Base-by-base conservation (phyloP, 306 rosid genomes). In the Prunus fruticosa region DNA sequence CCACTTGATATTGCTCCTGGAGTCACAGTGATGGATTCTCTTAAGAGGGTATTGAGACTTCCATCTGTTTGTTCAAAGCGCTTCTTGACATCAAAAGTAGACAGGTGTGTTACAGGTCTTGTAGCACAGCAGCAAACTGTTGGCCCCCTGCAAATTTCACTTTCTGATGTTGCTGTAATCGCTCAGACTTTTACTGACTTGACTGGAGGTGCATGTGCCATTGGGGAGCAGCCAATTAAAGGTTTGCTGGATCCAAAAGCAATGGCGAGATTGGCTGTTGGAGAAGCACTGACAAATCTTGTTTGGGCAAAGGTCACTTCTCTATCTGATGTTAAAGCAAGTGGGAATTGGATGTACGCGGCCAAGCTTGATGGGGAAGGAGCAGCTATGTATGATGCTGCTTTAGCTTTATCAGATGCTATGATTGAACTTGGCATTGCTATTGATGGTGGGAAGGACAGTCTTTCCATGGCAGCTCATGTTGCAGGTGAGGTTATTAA, bases 351-450 rank as follows among this genome's bases (percentile, higher is more conserved):
- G 98, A 93, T 93, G 97, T 93, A 89, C 61, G 98, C 97, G 54
- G 98, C 98, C 70, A 93, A 93, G 86, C 95, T 93, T 64, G 95
- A 88, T 58, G 98, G 97, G 74, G 98, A 93, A 85, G 97, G 98
- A 66, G 95, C 97, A 53, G 91, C 93, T 22, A 91, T 91, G 95
- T 93, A 93, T 70, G 97, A 93, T 77, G 97, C 95, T 71, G 98
- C 96, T 5, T 68, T 66, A 60, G 87, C 95, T 80, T 81, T 93
- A 62, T 86, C 91, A 0, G 95, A 93, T 57, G 89, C 98, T 27
- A 91, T 93, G 97, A 86, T 93, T 80, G 90, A 89, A 80, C 95
- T 91, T 64, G 97, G 97, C 62, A 89, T 93, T 76, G 98, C 97
- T 76, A 91, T 93, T 83, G 97, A 93, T 83, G 98, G 96, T 25